Conservation (phyloP, 2,329 filamentous ascomycete species). For the Fusarium illudens region DNA sequence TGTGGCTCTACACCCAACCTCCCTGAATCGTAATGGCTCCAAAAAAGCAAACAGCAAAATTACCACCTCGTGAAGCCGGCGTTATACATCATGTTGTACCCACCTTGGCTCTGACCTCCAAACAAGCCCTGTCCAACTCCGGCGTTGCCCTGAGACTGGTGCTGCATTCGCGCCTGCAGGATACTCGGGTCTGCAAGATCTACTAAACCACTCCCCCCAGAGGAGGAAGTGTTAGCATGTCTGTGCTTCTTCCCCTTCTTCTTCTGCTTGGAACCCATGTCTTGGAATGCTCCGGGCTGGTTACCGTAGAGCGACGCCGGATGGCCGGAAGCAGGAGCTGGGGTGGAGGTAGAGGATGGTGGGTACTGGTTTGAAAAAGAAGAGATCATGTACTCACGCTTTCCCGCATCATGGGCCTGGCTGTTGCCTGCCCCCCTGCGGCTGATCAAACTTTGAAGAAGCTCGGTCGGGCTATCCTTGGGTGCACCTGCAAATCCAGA, state of each 20-base stretch:
- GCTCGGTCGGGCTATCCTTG: conserved; percentile 71
- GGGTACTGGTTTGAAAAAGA: conserved; percentile 89
- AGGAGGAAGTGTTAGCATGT: conserved; percentile 99
- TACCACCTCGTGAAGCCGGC: conserved; percentile 76
- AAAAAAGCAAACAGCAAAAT: conserved; percentile 31
- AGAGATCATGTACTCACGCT: conserved; percentile 99
- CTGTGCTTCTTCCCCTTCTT: conserved; percentile 99
- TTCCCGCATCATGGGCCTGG: conserved; percentile 84
- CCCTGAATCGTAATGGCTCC: conserved; percentile 28
- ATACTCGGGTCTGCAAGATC: conserved; percentile 99
- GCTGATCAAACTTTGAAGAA: conserved; percentile 85
- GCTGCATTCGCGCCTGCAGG: conserved; percentile 96
- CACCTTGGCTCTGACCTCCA: conserved; percentile 90
- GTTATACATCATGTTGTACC: conserved; percentile 93
- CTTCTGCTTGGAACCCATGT: conserved; percentile 96
- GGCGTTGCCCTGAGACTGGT: conserved; percentile 81
- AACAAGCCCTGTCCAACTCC: conserved; percentile 90
- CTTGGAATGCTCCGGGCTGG: conserved; percentile 87
- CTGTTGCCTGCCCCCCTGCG: conserved; percentile 71
- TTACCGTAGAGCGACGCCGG: conserved; percentile 90
- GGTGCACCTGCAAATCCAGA: conserved; percentile 72
- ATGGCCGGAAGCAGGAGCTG: conserved; percentile 89
- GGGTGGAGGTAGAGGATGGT: conserved; percentile 80
- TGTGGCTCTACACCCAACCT: conserved; percentile 36
- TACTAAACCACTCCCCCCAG: conserved; percentile 97